A percentile compares a stretch with the other conserved stretches of the same genome.
Conservation (phyloP, 345 rosid genomes). For the Cochlearia excelsa region DNA sequence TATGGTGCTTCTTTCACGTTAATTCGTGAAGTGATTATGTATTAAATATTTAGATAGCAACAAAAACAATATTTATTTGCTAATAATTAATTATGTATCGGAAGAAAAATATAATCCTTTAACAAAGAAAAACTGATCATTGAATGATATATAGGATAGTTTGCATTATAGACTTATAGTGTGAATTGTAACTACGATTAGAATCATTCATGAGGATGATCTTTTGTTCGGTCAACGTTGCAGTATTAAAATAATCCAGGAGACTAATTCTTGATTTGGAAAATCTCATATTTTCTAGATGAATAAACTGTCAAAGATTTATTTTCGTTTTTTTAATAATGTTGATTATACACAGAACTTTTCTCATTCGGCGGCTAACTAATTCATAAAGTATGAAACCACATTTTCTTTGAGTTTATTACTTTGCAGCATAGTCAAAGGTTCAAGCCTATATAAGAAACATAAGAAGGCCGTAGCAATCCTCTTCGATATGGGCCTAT, state of each 20-base stretch:
- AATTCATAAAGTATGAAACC: neutral
- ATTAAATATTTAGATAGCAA: no score
- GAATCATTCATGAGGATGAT: neutral
- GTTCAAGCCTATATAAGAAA: neutral
- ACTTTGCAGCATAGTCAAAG: neutral
- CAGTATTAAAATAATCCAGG: neutral
- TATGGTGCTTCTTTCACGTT: no score
- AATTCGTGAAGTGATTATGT: no score
- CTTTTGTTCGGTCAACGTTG: constrained; percentile 14
- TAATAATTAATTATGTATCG: no score
- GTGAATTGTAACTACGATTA: neutral
- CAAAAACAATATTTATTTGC: no score
- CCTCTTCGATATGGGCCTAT: no score
- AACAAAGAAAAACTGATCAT: neutral
- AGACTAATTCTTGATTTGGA: constrained; percentile 13
- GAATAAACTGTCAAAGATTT: neutral
- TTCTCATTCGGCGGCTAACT: constrained; percentile 24
- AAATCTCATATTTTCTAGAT: neutral
- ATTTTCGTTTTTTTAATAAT: neutral
- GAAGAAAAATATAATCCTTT: no score
- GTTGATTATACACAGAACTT: neutral
- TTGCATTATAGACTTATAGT: neutral
- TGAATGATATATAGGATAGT: neutral
- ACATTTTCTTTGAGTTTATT: neutral
- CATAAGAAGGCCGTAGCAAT: no score